Percentiles rank a stretch among this genome's conserved stretches.
Conservation (phyloP, 345 rosid species). For the Geranium rotundifolium region DNA sequence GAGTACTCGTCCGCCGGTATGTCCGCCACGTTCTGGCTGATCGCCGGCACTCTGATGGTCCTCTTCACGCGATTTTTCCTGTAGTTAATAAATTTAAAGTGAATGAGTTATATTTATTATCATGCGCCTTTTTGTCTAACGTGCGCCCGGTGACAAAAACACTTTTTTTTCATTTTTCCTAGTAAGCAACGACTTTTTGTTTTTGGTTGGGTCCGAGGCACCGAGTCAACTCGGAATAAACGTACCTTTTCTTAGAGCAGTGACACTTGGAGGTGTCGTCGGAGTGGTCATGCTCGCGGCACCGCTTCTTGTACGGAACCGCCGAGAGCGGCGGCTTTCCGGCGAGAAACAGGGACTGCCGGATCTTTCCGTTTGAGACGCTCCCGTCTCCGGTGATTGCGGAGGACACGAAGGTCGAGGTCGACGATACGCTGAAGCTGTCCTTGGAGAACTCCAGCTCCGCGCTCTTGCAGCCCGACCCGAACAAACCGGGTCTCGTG, state of each 20-base stretch:
- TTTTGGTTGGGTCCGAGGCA: slow-evolving; percentile 12
- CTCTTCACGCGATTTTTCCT: slow-evolving; percentile 61
- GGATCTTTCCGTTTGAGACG: slow-evolving; percentile 62
- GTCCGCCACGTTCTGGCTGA: slow-evolving; percentile 71
- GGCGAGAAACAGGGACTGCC: slow-evolving; percentile 47
- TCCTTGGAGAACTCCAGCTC: slow-evolving; percentile 57
- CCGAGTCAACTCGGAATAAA: not conserved
- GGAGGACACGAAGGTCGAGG: slow-evolving; percentile 63
- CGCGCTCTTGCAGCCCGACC: slow-evolving; percentile 22
- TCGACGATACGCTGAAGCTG: slow-evolving; percentile 49
- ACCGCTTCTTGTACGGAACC: slow-evolving; percentile 50
- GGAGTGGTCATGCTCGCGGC: slow-evolving; percentile 47
- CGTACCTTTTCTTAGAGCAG: slow-evolving; percentile 64
- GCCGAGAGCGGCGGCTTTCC: slow-evolving; percentile 66
- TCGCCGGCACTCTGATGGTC: slow-evolving; percentile 58
- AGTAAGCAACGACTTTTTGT: no score
- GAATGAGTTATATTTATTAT: not conserved
- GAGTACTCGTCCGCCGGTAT: slow-evolving; percentile 72
- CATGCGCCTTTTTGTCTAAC: slow-evolving; percentile 3
- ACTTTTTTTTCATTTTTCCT: no score
- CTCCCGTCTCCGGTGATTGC: slow-evolving; percentile 79
- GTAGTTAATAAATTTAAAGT: no score
- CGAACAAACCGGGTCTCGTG: slow-evolving; percentile 39
- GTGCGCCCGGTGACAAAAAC: slow-evolving; percentile 17
- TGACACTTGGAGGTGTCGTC: slow-evolving; percentile 51